Base-by-base conservation (phyloP, 306 rosid species). In the Dryas octopetala region DNA sequence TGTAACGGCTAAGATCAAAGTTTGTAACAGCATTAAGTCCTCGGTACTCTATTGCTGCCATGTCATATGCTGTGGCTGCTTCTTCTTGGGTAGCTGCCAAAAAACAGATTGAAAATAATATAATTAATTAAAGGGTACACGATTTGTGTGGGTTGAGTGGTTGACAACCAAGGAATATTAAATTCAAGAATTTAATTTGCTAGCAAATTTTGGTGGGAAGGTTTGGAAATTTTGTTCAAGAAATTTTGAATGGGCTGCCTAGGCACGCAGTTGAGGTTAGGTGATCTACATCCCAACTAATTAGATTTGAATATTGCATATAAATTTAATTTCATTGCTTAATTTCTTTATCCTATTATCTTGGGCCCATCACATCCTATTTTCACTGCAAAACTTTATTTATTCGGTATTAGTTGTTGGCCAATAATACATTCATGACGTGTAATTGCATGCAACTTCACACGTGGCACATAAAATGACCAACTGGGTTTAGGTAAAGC, bases 21-120 rank as follows among this genome's bases (percentile, higher is more conserved):
- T 94, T 94, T 32, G 98, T 94, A 76, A 94, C 88, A 52, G 98
- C 98, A 74, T 94, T 90, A 76, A 91, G 88, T 76, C 98, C 98
- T 5, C 97, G 89, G 16, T 91, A 82, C 70, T 91, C 89, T 74
- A 94, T 88, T 12, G 98, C 98, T 48, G 98, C 98, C 86, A 79
- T 78, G 77, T 94, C 98, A 81, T 94, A 94, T 16, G 98, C 98
- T 2, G 79, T 77, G 48, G 98, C 98, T 46, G 98, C 97, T 81
- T 94, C 98, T 84, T 94, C 98, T 80, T 94, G 98, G 40, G 98
- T 91, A 72, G 98, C 98, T 91, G 83, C 64, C 11, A 62, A 50
- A 5, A n/a, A 15, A 12, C 38, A 45, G 28, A 11, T 11, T 48
- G 4, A 64, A 5, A 23, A 46, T 38, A 19, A 57, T 1, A 16